Evolutionary conservation across 345 rosid genomes (phyloP), one percentile per base, ranked within the genome.

Genomic region (Populus pruinosa): DNA sequence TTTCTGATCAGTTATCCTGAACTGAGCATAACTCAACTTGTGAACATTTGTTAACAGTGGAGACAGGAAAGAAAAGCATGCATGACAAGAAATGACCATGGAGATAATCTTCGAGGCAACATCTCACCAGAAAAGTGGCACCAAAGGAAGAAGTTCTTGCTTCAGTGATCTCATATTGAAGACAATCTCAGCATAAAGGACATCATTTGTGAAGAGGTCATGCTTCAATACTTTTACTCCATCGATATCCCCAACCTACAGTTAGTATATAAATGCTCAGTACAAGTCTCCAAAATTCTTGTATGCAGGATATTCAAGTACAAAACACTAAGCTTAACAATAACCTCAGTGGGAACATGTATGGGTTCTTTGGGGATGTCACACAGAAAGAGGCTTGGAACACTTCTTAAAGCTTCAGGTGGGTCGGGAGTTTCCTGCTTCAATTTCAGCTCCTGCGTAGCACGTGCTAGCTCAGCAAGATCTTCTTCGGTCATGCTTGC

Each of bases 391-490:
- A 94, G 90, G 85, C 97, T 82, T 50, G 99, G 98, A 79, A 94
- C 97, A 73, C 88, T 74, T 89, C 80, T 89, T 78, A 96, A 83
- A 76, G 97, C 97, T 87, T 93, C 95, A 17, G 97, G 95, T 82
- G 99, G 91, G 55, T 96, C 98, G 66, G 97, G 99, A 80, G 98
- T 93, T 85, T 96, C 97, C 82, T 93, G 98, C 87, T 89, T 93
- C 85, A 92, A 78, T 80, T 86, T 90, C 79, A 92, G 89, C 83
- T 91, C 97, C 81, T 90, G 88, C 1, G 99, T 96, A 14, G 97
- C 94, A 79, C 91, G 91, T 17, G 93, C 93, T 70, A 96, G 87
- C 86, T 93, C 96, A 47, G 96, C 97, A 83, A 93, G 92, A 87
- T 96, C 98, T 77, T 91, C 97, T 85, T 90, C 88, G 23, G 97